Evolutionary conservation across 257 asterid genomes (phyloP).

Genomic region (Solanum corneliomulleri): DNA sequence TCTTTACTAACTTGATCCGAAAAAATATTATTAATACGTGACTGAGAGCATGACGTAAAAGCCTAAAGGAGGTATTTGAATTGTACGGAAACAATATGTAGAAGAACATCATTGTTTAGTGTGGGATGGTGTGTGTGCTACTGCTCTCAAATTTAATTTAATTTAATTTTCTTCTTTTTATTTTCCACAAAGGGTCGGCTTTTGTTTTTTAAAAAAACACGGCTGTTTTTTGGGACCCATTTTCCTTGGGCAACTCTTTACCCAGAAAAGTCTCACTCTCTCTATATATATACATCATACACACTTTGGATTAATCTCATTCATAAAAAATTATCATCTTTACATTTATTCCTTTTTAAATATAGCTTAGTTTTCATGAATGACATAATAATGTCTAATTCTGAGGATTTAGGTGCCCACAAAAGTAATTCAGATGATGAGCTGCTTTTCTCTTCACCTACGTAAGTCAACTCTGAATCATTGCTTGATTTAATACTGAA

Average conservation of each 20-base stretch:
- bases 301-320: background rate
- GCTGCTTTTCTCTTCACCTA: background rate
- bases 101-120: background rate
- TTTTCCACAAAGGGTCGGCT: background rate
- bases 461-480: background rate
- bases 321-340: background rate
- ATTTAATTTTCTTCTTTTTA: too few relatives aligned
- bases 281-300: background rate
- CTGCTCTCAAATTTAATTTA: background rate
- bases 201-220: background rate
- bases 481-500: background rate
- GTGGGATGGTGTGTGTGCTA: background rate
- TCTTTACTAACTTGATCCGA: too few relatives aligned
- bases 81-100: too few relatives aligned
- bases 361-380: background rate
- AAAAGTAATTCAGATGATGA: background rate
- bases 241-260: background rate
- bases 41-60: too few relatives aligned
- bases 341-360: background rate
- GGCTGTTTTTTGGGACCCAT: background rate
- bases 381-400: background rate
- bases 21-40: too few relatives aligned
- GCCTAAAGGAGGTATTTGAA: too few relatives aligned
- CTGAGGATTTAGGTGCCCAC: background rate
- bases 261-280: background rate